Percentiles rank a stretch among this genome's conserved stretches.
These are phyloP conservation scores for Pseudogymnoascus sp. DNA, from an alignment of 2,329 filamentous ascomycete genomes.

Conservation along the genomic window DNA sequence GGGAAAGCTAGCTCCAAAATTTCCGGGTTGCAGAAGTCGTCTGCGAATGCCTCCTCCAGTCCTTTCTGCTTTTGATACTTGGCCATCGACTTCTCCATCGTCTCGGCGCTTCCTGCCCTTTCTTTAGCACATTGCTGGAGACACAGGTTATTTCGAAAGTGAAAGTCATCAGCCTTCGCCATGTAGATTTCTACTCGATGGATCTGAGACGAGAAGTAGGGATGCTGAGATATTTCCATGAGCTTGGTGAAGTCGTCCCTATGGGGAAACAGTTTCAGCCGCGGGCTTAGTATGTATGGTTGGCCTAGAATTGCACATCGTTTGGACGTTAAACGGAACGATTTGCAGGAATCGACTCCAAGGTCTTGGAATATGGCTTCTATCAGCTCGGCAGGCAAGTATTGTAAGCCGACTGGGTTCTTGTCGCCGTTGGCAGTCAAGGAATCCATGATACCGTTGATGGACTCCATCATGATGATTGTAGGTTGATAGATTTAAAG, in stretches of 20 bases:
- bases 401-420: not conserved
- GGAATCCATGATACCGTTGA: not conserved
- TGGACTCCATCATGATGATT: not conserved
- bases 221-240: constrained; percentile 20
- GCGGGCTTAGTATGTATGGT: constrained; percentile 23
- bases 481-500: not conserved
- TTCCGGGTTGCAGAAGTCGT: constrained; percentile 19
- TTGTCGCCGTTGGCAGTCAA: not conserved
- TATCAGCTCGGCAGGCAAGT: constrained; percentile 23
- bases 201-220: constrained; percentile 22
- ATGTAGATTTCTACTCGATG: constrained; percentile 22
- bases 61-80: constrained; percentile 28
- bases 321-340: constrained; percentile 21
- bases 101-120: constrained; percentile 24
- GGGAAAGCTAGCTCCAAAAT: constrained; percentile 19
- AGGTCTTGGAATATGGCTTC: constrained; percentile 20
- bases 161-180: constrained; percentile 28
- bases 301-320: constrained; percentile 22
- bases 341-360: constrained; percentile 19
- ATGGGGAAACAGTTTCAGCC: constrained; percentile 21
- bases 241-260: constrained; percentile 24
- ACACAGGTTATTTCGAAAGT: constrained; percentile 28
- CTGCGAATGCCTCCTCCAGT: constrained; percentile 25
- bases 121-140: constrained; percentile 26
- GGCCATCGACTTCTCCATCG: constrained; percentile 29